A percentile compares a stretch with the other conserved stretches of the same genome.
Evolutionary conservation across 768 basidiomycete species (phyloP).

Genomic region (Lyophyllum shimeji): DNA sequence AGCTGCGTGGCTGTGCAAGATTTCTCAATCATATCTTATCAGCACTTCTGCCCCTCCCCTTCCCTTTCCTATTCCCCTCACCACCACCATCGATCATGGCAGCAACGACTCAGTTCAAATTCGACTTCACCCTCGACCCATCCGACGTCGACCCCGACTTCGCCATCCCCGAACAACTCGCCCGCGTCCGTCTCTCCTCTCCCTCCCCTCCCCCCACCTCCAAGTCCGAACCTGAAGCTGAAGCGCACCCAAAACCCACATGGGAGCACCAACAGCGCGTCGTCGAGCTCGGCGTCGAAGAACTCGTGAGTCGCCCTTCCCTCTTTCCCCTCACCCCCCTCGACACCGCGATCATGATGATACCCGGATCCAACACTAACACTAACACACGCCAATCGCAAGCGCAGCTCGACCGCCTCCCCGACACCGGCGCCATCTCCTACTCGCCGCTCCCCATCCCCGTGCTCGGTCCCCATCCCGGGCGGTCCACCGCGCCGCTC

Average conservation of each 20-base stretch:
- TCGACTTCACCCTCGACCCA: constrained; percentile 64
- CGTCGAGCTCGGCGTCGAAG: constrained; percentile 30
- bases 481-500: constrained; percentile 26
- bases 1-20: too few relatives aligned
- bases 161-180: constrained; percentile 2
- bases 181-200: neutral
- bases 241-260: neutral
- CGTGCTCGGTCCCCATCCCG: constrained; percentile 16
- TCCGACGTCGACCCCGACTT: constrained; percentile 25
- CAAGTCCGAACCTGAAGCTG: too few relatives aligned
- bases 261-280: constrained; percentile 19
- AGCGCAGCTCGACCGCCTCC: constrained; percentile 69
- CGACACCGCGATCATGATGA: constrained; percentile 11
- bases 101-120: constrained; percentile 44
- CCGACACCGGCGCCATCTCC: constrained; percentile 72
- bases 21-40: too few relatives aligned
- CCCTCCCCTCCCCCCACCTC: too few relatives aligned
- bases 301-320: constrained; percentile 19
- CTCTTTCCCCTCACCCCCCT: constrained; percentile 32
- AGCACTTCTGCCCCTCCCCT: too few relatives aligned
- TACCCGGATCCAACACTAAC: too few relatives aligned
- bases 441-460: constrained; percentile 72
- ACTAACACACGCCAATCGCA: too few relatives aligned
- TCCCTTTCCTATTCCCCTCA: too few relatives aligned
- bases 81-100: neutral